Conservation (phyloP, 352 stramenopile genomes). For the Pythium folliculosum region DNA sequence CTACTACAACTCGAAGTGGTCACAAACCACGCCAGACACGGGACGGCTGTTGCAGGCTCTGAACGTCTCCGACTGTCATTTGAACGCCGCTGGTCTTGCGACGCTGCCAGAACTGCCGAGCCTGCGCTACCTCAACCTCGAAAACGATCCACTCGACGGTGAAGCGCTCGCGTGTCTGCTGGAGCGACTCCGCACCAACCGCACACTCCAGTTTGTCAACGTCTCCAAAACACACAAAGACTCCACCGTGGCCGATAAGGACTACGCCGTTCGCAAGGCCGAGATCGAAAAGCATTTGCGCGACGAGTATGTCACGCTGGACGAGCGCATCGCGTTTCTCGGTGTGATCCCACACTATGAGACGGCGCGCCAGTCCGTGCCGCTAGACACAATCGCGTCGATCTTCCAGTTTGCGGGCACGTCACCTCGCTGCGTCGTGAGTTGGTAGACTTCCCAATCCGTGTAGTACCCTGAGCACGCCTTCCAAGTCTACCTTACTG, state of each 20-base stretch:
- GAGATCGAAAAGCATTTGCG: background rate
- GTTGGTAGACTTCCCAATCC: too few relatives aligned
- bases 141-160: background rate
- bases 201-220: background rate
- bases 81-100: background rate
- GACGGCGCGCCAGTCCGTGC: background rate
- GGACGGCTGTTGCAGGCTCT: background rate
- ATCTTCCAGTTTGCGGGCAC: constrained; percentile 1
- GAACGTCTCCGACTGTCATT: background rate
- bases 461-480: too few relatives aligned
- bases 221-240: background rate
- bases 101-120: background rate
- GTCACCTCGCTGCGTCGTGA: background rate
- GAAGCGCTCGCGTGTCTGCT: background rate
- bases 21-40: background rate
- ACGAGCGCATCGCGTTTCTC: background rate
- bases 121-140: background rate
- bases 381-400: background rate
- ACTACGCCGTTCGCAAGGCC: background rate
- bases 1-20: background rate
- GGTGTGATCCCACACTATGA: background rate
- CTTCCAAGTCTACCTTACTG: too few relatives aligned
- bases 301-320: constrained; percentile 3
- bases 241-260: background rate
- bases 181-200: background rate